A percentile compares a stretch with the other conserved stretches of the same genome.
Conservation (phyloP, 805 yeast genomes). For the Cyberlindnera mississippiensis region DNA sequence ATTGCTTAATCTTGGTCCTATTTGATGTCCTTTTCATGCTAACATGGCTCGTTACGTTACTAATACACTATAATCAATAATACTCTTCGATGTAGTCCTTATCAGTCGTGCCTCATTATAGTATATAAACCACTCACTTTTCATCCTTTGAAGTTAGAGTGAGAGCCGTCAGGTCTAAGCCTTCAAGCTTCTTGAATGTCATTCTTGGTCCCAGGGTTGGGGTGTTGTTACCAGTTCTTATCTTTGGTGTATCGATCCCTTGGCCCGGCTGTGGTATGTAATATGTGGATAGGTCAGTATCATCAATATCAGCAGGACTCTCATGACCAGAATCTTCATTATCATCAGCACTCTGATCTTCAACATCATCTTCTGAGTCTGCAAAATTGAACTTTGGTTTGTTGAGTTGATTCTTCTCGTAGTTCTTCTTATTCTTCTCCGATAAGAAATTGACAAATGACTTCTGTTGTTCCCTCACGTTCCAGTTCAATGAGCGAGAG, state of each 20-base stretch:
- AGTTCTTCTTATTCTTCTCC: slow-evolving; percentile 49
- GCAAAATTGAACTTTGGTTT: slow-evolving; percentile 25
- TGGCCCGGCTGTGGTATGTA: slow-evolving; percentile 27
- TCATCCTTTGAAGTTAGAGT: not conserved
- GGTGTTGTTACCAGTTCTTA: slow-evolving; percentile 12
- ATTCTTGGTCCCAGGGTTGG: slow-evolving; percentile 21
- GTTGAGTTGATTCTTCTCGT: slow-evolving; percentile 28
- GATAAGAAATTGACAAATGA: slow-evolving; percentile 64
- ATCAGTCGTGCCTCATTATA: not conserved
- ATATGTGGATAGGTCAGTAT: slow-evolving; percentile 23
- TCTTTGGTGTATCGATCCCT: slow-evolving; percentile 25
- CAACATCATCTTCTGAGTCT: slow-evolving; percentile 22
- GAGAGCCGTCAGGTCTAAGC: slow-evolving; percentile 7
- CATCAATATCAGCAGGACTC: slow-evolving; percentile 29
- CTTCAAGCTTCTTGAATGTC: slow-evolving; percentile 5
- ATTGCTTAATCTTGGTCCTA: no score
- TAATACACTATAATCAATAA: no score
- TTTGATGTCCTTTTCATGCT: no score
- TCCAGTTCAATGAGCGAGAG: slow-evolving; percentile 88
- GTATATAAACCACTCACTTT: not conserved
- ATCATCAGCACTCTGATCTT: slow-evolving; percentile 18
- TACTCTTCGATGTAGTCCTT: not conserved
- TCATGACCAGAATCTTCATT: slow-evolving; percentile 21
- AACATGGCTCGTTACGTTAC: no score
- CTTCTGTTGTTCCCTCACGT: slow-evolving; percentile 83